These are phyloP conservation scores for Camelina neglecta DNA, from an alignment of 345 rosid genomes.

Conservation along the genomic window DNA sequence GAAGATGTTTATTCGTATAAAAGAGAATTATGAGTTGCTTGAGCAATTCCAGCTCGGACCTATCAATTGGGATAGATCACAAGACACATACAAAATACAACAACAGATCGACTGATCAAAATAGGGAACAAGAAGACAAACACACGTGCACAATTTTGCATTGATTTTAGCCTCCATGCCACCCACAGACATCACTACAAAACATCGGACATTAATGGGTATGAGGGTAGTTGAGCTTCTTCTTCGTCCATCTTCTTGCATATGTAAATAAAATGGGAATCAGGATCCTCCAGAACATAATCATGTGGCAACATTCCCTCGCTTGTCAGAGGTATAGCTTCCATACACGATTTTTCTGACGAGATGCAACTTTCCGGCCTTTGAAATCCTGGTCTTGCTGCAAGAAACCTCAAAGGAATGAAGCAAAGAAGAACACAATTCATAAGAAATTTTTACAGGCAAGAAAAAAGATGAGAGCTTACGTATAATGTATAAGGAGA, in stretches of 20 bases:
- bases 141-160: slow-evolving; percentile 17
- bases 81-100: slow-evolving; percentile 32
- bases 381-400: slow-evolving; percentile 90
- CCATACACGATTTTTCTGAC: slow-evolving; percentile 55
- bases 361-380: slow-evolving; percentile 51
- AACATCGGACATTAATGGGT: slow-evolving; percentile 52
- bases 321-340: slow-evolving; percentile 71
- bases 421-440: slow-evolving; percentile 17
- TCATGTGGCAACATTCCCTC: slow-evolving; percentile 67
- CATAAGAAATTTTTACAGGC: neutral
- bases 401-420: slow-evolving; percentile 19
- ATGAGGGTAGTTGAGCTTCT: slow-evolving; percentile 43
- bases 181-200: slow-evolving; percentile 33
- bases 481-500: slow-evolving; percentile 78
- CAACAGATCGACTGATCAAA: neutral
- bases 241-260: slow-evolving; percentile 68
- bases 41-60: slow-evolving; percentile 7
- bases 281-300: slow-evolving; percentile 86
- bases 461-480: slow-evolving; percentile 42
- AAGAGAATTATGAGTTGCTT: slow-evolving; percentile 2
- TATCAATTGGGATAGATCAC: slow-evolving; percentile 30
- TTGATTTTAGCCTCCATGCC: neutral
- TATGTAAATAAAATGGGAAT: slow-evolving; percentile 84
- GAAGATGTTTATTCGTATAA: slow-evolving; percentile 17
- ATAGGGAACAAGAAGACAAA: slow-evolving; percentile 23